Conservation (phyloP, 2,329 filamentous ascomycete species). For the Ascochyta rabiei region DNA sequence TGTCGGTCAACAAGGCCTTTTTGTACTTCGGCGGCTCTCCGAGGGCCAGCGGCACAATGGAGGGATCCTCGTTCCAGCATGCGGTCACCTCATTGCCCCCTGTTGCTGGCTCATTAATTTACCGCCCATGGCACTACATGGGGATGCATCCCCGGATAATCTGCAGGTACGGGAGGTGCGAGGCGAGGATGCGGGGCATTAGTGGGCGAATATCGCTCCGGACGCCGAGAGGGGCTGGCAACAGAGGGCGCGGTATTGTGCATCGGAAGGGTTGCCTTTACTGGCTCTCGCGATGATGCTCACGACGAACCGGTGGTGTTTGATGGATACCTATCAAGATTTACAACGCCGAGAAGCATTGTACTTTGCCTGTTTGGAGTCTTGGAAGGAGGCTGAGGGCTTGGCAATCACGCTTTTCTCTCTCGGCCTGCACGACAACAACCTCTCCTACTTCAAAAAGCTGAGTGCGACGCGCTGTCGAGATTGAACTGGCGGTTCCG, state of each 20-base stretch:
- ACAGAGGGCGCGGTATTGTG: neutral
- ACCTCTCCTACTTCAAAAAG: neutral
- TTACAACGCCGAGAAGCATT: slow-evolving; percentile 4
- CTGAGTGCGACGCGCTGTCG: neutral
- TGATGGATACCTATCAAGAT: neutral
- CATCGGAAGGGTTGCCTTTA: slow-evolving; percentile 12
- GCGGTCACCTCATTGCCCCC: slow-evolving; percentile 2
- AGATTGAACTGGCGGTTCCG: neutral
- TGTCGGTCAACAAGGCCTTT: neutral
- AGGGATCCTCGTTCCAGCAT: slow-evolving; percentile 1
- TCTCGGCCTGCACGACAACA: neutral
- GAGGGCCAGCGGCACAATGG: slow-evolving; percentile 1
- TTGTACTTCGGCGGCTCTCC: slow-evolving; percentile 5
- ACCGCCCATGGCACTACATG: slow-evolving; percentile 11
- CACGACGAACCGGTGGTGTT: slow-evolving; percentile 1
- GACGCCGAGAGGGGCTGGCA: slow-evolving; percentile 8
- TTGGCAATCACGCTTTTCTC: neutral
- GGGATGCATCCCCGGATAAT: slow-evolving; percentile 10
- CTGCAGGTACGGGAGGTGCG: slow-evolving; percentile 7
- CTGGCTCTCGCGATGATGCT: neutral
- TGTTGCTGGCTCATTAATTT: slow-evolving; percentile 17
- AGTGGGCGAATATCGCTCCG: slow-evolving; percentile 17
- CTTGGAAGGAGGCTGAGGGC: slow-evolving; percentile 16
- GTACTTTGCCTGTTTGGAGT: slow-evolving; percentile 15
- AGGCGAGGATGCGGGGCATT: slow-evolving; percentile 13